Evolutionary conservation across 2,329 filamentous ascomycete genomes (phyloP).

Genomic region (Domatiomyces globalis): DNA sequence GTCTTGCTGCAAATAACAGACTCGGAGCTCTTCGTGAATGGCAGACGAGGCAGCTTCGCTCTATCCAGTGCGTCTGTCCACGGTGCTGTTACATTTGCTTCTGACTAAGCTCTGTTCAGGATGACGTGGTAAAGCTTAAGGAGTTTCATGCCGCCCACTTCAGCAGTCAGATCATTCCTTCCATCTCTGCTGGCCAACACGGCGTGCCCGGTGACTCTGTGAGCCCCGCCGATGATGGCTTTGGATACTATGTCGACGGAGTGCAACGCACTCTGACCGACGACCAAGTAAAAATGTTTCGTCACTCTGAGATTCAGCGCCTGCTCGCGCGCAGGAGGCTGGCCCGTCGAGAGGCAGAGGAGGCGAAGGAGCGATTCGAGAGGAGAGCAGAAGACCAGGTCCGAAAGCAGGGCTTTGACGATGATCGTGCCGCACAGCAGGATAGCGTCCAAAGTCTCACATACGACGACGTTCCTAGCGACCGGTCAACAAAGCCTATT

Average conservation of each 20-base stretch:
- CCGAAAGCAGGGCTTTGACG: conserved; percentile 4
- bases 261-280: conserved; percentile 81
- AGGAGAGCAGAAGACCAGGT: not conserved
- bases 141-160: conserved; percentile 17
- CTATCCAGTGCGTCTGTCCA: too few species aligned
- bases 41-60: too few species aligned
- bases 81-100: not conserved
- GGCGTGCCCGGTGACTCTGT: not conserved
- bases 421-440: conserved; percentile 1
- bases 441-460: conserved; percentile 5
- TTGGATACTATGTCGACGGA: conserved; percentile 79
- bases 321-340: conserved; percentile 42
- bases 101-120: not conserved
- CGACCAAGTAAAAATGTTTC: conserved; percentile 78
- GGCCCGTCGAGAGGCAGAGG: conserved; percentile 7
- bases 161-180: conserved; percentile 8
- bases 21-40: too few species aligned
- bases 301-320: conserved; percentile 70
- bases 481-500: not conserved
- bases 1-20: too few species aligned
- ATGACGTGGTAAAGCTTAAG: conserved; percentile 4
- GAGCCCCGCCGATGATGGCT: conserved; percentile 23
- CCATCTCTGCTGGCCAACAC: not conserved
- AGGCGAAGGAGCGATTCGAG: not conserved
- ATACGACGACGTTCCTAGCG: conserved; percentile 10